Evolutionary conservation across 345 rosid genomes (phyloP), one percentile per base, ranked within the genome.

Genomic region (Cardiospermum halicacabum): DNA sequence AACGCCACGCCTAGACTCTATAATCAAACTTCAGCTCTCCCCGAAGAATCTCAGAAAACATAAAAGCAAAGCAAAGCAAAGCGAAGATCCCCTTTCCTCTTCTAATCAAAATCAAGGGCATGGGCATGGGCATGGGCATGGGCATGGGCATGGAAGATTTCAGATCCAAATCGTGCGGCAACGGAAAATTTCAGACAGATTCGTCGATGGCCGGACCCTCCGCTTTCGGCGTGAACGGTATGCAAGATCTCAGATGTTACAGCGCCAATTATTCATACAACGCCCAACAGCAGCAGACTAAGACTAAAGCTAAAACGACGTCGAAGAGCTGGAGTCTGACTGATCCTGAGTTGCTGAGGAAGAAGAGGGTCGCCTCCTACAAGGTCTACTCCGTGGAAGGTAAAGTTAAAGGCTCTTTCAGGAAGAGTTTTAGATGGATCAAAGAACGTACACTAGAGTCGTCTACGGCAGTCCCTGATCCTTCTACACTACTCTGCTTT

Each of bases 371-470:
- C 5, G 90, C 82, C 50, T 68, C 82, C 79, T 87, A 83, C 36
- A 87, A 86, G 81, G 84, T 78, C 51, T 87, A 85, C 45, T 62
- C 81, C 4, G 90, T 85, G 47, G 90, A 87, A 80, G 94, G 88
- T 21, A 83, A 82, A 62, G 84, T 87, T 48, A 87, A 87, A 78
- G 88, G 90, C 25, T 85, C 90, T 64, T 72, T 87, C 0, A 81
- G 70, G 66, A 87, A 83, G 80, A 80, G 87, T 69, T 87, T 81
- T 62, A 77, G 84, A 62, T 84, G 90, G 94, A 66, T 84, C 60
- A 87, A 82, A 77, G 80, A 75, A 79, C 72, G 67, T 87, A 69
- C 57, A n/a, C 60, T 30, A 79, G 78, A 70, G 60, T 79, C 26
- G 81, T 81, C 64, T 48, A 74, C 58, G 84, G 83, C 8, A 75